Conservation (phyloP, 352 stramenopile species). For the Elongisporangium undulatum region DNA sequence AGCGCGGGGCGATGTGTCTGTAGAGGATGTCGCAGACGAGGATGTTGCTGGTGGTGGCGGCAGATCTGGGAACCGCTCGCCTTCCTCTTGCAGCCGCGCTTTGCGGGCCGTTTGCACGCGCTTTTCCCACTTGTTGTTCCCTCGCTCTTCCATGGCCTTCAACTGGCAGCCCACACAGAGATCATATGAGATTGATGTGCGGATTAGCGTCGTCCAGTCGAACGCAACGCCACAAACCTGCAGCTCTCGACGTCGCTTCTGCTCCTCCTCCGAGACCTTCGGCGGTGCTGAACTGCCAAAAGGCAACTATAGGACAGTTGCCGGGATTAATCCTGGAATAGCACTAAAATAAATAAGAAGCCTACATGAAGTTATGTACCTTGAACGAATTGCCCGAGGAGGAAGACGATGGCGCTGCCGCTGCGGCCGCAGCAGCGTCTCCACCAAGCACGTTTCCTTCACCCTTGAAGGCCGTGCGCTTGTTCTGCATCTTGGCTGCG, state of each 20-base stretch:
- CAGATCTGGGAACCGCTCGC: slow-evolving; percentile 26
- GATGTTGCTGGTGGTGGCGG: slow-evolving; percentile 5
- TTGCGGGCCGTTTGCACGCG: slow-evolving; percentile 53
- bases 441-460: slow-evolving; percentile 64
- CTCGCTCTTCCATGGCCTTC: slow-evolving; percentile 52
- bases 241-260: slow-evolving; percentile 44
- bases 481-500: slow-evolving; percentile 70
- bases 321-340: neutral
- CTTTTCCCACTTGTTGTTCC: slow-evolving; percentile 62
- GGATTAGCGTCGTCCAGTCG: neutral
- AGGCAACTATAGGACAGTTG: neutral
- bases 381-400: slow-evolving; percentile 15
- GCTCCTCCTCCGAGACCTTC: slow-evolving; percentile 45
- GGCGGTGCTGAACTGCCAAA: slow-evolving; percentile 40
- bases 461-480: slow-evolving; percentile 53
- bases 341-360: neutral
- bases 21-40: slow-evolving; percentile 2
- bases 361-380: slow-evolving; percentile 10
- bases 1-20: slow-evolving; percentile 8
- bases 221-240: slow-evolving; percentile 27
- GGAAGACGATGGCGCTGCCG: slow-evolving; percentile 6
- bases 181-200: neutral
- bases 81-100: slow-evolving; percentile 42
- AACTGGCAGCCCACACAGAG: slow-evolving; percentile 17
- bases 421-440: slow-evolving; percentile 5